A percentile compares a stretch with the other conserved stretches of the same genome.
phyloP scores from a whole-genome alignment of 1,284 basidiomycete species.

The Microbotryum scabiosae region DNA sequence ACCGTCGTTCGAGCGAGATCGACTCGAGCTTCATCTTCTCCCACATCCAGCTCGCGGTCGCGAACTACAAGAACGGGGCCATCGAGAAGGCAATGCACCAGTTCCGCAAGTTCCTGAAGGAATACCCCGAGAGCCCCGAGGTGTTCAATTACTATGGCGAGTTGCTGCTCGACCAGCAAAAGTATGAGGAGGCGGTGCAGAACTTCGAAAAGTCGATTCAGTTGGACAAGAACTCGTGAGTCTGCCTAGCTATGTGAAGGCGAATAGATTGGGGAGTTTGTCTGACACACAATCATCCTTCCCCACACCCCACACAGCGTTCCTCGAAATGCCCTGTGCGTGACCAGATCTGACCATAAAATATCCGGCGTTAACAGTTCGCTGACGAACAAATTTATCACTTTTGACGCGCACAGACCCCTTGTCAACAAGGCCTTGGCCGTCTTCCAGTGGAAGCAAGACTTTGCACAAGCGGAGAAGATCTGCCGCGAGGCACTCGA shows the following conservation, averaged over 20 bases:
- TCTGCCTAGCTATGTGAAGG: constrained; percentile 11
- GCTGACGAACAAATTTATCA: constrained; percentile 62
- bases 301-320: background rate
- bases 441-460: constrained; percentile 92
- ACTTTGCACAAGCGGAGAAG: constrained; percentile 68
- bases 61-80: constrained; percentile 84
- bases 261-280: constrained; percentile 3
- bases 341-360: background rate
- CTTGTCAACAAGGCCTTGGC: constrained; percentile 96
- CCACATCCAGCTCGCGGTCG: constrained; percentile 94
- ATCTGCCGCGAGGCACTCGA: constrained; percentile 80
- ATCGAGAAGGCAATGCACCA: constrained; percentile 74
- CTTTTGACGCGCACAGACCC: constrained; percentile 42
- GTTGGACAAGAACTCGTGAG: constrained; percentile 62
- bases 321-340: constrained; percentile 33
- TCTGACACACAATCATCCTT: constrained; percentile 15
- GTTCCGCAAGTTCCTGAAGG: constrained; percentile 56
- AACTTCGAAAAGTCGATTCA: constrained; percentile 91
- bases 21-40: constrained; percentile 83
- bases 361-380: constrained; percentile 34
- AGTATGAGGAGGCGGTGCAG: constrained; percentile 83
- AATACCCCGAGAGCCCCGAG: constrained; percentile 19
- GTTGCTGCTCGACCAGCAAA: constrained; percentile 83
- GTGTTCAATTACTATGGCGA: constrained; percentile 65
- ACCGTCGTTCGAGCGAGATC: constrained; percentile 74